Conservation (phyloP, 306 rosid genomes). For the Vigna nakashimae region DNA sequence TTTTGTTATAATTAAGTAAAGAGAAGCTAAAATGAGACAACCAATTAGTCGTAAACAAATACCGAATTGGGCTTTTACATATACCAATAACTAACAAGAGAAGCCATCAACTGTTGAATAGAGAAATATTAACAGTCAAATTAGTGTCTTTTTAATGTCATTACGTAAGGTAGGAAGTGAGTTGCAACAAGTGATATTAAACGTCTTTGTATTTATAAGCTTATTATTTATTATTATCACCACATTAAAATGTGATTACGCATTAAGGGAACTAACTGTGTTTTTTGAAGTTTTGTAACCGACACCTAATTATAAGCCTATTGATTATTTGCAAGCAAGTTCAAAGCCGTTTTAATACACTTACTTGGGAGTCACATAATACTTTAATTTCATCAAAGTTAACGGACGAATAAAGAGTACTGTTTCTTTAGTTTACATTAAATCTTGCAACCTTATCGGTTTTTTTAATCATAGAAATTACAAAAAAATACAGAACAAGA, state of each 20-base stretch:
- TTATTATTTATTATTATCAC: not conserved
- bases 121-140: constrained; percentile 3
- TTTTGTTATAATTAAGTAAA: not conserved
- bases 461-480: constrained; percentile 5
- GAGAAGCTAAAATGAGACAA: not conserved
- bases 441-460: constrained; percentile 1
- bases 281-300: not conserved
- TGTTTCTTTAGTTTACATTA: constrained; percentile 1
- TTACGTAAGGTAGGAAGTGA: not conserved
- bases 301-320: constrained; percentile 35
- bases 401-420: constrained; percentile 30
- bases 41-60: not conserved
- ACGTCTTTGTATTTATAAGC: not conserved
- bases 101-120: constrained; percentile 8
- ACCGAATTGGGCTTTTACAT: not conserved
- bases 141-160: not conserved
- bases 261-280: not conserved
- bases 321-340: constrained; percentile 22
- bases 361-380: constrained; percentile 18
- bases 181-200: not conserved
- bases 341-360: constrained; percentile 25
- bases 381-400: constrained; percentile 36
- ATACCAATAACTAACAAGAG: not conserved
- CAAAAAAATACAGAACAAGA: not conserved
- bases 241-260: not conserved